Evolutionary conservation across 257 asterid genomes (phyloP).

Genomic region (Eucommia ulmoides): DNA sequence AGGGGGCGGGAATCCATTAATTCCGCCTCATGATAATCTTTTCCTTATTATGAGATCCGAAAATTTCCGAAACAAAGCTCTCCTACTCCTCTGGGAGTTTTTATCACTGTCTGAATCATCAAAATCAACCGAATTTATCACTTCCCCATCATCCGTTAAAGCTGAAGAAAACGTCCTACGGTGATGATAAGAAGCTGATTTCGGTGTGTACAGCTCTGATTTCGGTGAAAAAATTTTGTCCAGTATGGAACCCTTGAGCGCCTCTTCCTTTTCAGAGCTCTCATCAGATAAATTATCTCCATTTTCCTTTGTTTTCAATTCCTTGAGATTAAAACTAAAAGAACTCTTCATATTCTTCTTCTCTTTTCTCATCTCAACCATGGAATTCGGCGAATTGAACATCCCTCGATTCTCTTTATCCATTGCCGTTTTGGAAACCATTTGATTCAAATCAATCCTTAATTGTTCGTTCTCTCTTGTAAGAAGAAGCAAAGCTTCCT

Average conservation of each 20-base stretch:
- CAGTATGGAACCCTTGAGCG: conserved; percentile 56
- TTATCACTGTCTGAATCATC: conserved; percentile 25
- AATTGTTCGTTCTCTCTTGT: conserved; percentile 8
- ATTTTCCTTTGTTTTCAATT: conserved; percentile 33
- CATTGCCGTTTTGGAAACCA: conserved; percentile 39
- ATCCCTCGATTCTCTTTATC: conserved; percentile 22
- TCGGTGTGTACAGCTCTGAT: conserved; percentile 48
- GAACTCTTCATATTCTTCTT: conserved; percentile 9
- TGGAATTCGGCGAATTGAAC: conserved; percentile 15
- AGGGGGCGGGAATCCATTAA: too few species aligned
- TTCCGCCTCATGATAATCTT: too few species aligned
- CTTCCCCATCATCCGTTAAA: conserved; percentile 22
- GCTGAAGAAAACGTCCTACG: conserved; percentile 16
- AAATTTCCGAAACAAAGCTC: conserved; percentile 50
- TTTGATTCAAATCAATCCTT: conserved; percentile 30
- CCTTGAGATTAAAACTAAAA: conserved; percentile 41
- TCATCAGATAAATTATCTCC: conserved; percentile 26
- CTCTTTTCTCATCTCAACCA: conserved; percentile 2
- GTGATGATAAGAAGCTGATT: conserved; percentile 13
- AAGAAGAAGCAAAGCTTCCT: conserved; percentile 1
- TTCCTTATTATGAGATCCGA: conserved; percentile 48
- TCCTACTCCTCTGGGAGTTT: conserved; percentile 21
- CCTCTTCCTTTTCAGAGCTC: conserved; percentile 54
- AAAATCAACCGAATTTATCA: conserved; percentile 19
- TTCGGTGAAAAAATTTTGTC: conserved; percentile 47